These are phyloP conservation scores for Silene uniflora DNA, from an alignment of 148 eudicot genomes.

Conservation along the genomic window DNA sequence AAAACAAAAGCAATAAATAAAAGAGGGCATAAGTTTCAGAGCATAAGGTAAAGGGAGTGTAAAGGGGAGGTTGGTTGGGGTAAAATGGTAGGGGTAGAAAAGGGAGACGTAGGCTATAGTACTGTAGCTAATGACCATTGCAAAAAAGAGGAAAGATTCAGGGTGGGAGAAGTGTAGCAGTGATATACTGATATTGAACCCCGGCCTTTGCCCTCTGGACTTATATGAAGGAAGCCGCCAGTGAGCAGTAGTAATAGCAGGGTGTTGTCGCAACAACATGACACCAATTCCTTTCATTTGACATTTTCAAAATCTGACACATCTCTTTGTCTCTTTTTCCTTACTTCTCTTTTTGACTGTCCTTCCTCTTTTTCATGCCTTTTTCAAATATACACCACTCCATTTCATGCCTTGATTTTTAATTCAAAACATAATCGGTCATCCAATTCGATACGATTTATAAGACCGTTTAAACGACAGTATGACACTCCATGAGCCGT, in stretches of 20 bases:
- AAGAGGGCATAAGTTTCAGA: not conserved
- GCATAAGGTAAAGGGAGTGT: too few species aligned
- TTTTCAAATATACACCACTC: too few species aligned
- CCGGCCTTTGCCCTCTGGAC: not conserved
- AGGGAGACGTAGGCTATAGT: not conserved
- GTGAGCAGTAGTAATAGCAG: not conserved
- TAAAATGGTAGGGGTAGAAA: not conserved
- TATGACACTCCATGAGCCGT: too few species aligned
- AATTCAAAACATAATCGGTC: too few species aligned
- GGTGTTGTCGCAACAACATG: constrained; percentile 10
- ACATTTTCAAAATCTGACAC: constrained; percentile 3
- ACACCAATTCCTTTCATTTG: constrained; percentile 11
- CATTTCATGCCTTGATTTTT: too few species aligned
- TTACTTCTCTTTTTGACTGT: constrained; percentile 4
- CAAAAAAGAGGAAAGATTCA: constrained; percentile 6
- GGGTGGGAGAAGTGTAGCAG: not conserved
- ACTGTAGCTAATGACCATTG: not conserved
- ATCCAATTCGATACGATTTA: too few species aligned
- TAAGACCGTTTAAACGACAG: too few species aligned
- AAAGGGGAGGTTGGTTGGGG: not conserved
- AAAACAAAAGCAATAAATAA: constrained; percentile 9
- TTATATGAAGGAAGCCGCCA: constrained; percentile 11
- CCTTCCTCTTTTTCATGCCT: not conserved
- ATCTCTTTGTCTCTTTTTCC: not conserved
- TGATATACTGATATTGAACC: not conserved